Conservation (phyloP, 176 grass and related monocot genomes). For the Leersia perrieri region DNA sequence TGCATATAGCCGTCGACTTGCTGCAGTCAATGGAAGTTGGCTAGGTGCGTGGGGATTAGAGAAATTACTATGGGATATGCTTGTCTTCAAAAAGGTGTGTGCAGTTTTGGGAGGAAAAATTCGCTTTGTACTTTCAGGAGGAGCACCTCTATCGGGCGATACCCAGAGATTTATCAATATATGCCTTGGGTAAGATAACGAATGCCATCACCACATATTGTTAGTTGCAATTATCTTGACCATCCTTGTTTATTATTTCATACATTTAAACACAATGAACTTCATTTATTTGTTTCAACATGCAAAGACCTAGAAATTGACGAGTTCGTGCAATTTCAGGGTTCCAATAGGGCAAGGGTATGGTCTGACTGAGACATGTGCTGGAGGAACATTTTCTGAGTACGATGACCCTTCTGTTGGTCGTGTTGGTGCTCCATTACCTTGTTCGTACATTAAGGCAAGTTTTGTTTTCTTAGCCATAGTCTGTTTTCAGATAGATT, state of each 20-base stretch:
- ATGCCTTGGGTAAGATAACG: constrained; percentile 79
- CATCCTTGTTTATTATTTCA: not conserved
- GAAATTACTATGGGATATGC: constrained; percentile 80
- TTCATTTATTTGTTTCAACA: not conserved
- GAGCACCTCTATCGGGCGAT: constrained; percentile 84
- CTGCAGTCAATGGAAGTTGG: constrained; percentile 89
- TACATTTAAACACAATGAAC: constrained; percentile 3
- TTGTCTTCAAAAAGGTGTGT: constrained; percentile 82
- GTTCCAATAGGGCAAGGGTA: constrained; percentile 95
- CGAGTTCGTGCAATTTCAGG: constrained; percentile 58
- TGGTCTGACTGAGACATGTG: constrained; percentile 98
- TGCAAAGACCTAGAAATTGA: constrained; percentile 7
- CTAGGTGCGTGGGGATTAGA: constrained; percentile 88
- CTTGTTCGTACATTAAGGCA: constrained; percentile 92
- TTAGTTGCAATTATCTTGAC: constrained; percentile 15
- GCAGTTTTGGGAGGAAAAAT: constrained; percentile 83
- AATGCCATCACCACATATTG: constrained; percentile 9
- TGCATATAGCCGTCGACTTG: constrained; percentile 62
- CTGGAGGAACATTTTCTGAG: constrained; percentile 90
- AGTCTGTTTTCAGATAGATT: not conserved
- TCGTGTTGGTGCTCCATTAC: constrained; percentile 81
- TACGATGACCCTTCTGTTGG: constrained; percentile 89
- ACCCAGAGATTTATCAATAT: constrained; percentile 98
- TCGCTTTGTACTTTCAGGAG: constrained; percentile 83
- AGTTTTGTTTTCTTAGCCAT: constrained; percentile 11